Evolutionary conservation across 2,329 filamentous ascomycete genomes (phyloP).

Genomic region (Orbilia quercus): DNA sequence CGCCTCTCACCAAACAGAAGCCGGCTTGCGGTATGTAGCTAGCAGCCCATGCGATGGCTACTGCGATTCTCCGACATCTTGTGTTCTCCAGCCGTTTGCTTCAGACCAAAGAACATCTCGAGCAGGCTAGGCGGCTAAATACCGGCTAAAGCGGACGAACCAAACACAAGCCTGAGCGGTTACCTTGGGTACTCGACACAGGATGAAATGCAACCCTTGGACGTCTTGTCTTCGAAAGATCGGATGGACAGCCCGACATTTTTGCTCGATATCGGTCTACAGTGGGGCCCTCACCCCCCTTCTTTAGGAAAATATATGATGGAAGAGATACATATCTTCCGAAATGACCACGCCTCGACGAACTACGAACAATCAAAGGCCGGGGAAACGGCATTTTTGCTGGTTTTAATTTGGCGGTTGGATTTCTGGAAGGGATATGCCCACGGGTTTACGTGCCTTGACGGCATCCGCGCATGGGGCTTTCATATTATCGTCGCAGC

Average conservation of each 20-base stretch:
- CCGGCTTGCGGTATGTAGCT: no score
- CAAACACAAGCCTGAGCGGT: constrained; percentile 29
- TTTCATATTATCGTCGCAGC: background rate
- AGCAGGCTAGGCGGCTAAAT: constrained; percentile 55
- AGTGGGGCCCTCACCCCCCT: background rate
- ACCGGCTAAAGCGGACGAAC: constrained; percentile 35
- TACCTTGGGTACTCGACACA: constrained; percentile 39
- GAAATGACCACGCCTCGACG: constrained; percentile 21
- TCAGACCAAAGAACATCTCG: no score
- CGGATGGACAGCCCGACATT: constrained; percentile 49
- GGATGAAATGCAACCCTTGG: constrained; percentile 26
- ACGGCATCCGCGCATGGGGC: constrained; percentile 21
- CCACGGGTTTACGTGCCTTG: constrained; percentile 31
- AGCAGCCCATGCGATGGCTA: background rate
- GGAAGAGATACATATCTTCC: constrained; percentile 18
- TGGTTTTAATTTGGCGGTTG: no score
- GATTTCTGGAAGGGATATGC: background rate
- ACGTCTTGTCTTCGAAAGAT: constrained; percentile 34
- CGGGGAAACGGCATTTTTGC: constrained; percentile 43
- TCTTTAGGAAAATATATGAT: constrained; percentile 31
- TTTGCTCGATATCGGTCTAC: background rate
- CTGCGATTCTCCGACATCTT: constrained; percentile 5
- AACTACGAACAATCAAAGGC: constrained; percentile 7
- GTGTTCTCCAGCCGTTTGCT: constrained; percentile 7
- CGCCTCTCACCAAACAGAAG: background rate